Evolutionary conservation across 805 yeast genomes (phyloP), one percentile per base, ranked within the genome.

Genomic region (Sugiyamaella valdiviana): DNA sequence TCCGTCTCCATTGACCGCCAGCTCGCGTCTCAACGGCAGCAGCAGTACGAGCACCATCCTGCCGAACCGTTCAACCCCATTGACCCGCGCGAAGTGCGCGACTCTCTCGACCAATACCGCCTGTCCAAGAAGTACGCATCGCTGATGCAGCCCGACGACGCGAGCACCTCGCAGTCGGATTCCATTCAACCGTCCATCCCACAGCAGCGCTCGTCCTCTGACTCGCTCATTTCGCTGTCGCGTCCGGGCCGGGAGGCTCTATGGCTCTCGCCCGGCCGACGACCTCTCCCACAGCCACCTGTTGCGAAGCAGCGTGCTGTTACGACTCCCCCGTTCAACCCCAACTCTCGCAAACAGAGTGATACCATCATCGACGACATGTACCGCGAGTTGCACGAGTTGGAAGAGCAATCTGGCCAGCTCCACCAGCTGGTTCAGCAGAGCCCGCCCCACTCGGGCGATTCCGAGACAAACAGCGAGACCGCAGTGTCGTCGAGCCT

Each of bases 321-420:
- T 12, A 38, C 48, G 3, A 22, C 39, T 36, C 39, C 44, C 39
- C 24, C 42, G 17, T 26, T 26, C 32, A 3, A 26, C 32, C 42
- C 42, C 19, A 32, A 36, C 16, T 20, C 17, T 6, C 19, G 47
- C 20, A 20, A 20, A 21, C 17, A 7, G 45, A 54, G 54, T 12
- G 59, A 57, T 10, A 24, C 42, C 39, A 51, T 58, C 16, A 50
- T 58, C 20, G 47, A 47, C 29, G 53, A 55, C 36, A 58, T 58
- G 59, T 55, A 56, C 51, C 44, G 39, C 3, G 61, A 57, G 26
- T 38, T 58, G 43, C 57, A 51, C 20, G 54, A 53, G 42, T 49
- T 58, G 21, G 57, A 57, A 39, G 39, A 44, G 39, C 44, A 52
- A 24, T 53, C 61, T 2, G 54, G 49, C 5, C 43, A 52, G 37